Conservation (phyloP, 208 protist species). For the Angomonas deanei region DNA sequence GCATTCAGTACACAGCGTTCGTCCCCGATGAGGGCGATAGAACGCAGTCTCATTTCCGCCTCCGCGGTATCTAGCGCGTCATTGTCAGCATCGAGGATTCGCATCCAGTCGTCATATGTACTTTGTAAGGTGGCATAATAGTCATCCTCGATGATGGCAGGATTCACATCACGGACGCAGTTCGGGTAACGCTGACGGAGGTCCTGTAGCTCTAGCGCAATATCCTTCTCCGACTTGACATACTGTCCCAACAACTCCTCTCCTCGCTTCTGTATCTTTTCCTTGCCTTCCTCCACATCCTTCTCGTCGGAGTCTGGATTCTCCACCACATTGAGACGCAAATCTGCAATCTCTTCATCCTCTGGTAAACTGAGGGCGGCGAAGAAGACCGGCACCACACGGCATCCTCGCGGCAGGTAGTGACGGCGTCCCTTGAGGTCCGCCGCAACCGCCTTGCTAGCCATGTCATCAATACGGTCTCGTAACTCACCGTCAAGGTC, state of each 20-base stretch:
- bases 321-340: slow-evolving; percentile 25
- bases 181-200: slow-evolving; percentile 49
- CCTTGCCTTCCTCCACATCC: slow-evolving; percentile 21
- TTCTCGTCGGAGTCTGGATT: slow-evolving; percentile 16
- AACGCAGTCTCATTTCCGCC: slow-evolving; percentile 33
- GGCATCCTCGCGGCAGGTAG: slow-evolving; percentile 21
- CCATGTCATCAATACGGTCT: slow-evolving; percentile 15
- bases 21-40: slow-evolving; percentile 40
- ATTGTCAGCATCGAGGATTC: slow-evolving; percentile 18
- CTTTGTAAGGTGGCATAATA: slow-evolving; percentile 35
- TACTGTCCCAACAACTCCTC: slow-evolving; percentile 26
- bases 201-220: slow-evolving; percentile 20
- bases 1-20: slow-evolving; percentile 44
- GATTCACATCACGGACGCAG: slow-evolving; percentile 61
- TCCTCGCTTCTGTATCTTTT: slow-evolving; percentile 23
- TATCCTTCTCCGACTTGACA: slow-evolving; percentile 21
- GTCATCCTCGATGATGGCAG: slow-evolving; percentile 42
- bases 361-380: slow-evolving; percentile 23
- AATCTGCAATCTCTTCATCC: slow-evolving; percentile 43
- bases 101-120: slow-evolving; percentile 38
- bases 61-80: slow-evolving; percentile 22
- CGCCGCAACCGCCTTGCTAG: slow-evolving; percentile 4
- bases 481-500: slow-evolving; percentile 26
- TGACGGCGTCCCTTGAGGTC: slow-evolving; percentile 31
- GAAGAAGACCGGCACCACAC: slow-evolving; percentile 20